phyloP scores from a whole-genome alignment of 495 filamentous ascomycete species.

The Penicillium bovifimosum region DNA sequence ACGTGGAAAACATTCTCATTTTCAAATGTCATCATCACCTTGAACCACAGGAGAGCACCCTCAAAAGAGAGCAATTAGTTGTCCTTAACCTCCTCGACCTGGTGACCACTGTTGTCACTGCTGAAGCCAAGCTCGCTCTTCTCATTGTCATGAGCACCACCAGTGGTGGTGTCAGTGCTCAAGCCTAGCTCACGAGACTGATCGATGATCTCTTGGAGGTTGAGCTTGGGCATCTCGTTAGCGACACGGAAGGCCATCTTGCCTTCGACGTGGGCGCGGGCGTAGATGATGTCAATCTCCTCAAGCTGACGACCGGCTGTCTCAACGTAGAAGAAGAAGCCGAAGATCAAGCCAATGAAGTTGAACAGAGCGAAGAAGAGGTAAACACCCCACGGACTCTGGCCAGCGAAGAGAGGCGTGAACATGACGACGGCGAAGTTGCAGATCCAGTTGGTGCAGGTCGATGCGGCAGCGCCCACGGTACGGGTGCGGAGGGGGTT shows the following conservation, averaged over 20 bases:
- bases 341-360: slow-evolving; percentile 55
- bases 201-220: slow-evolving; percentile 25
- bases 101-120: slow-evolving; percentile 13
- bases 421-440: slow-evolving; percentile 70
- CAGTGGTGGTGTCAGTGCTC: background rate
- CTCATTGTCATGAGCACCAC: slow-evolving; percentile 16
- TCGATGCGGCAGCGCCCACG: slow-evolving; percentile 59
- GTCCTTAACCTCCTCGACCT: no score
- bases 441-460: slow-evolving; percentile 64
- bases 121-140: slow-evolving; percentile 31
- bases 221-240: slow-evolving; percentile 35
- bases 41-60: background rate
- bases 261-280: slow-evolving; percentile 35
- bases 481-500: slow-evolving; percentile 64
- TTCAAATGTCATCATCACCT: background rate
- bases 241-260: slow-evolving; percentile 33
- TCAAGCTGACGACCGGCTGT: slow-evolving; percentile 66
- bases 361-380: slow-evolving; percentile 68
- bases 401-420: slow-evolving; percentile 39
- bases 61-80: no score
- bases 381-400: slow-evolving; percentile 31
- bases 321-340: slow-evolving; percentile 68
- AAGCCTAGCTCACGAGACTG: slow-evolving; percentile 28
- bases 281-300: slow-evolving; percentile 58
- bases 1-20: background rate